Conservation (phyloP, 306 rosid genomes). For the Prinsepia uniflora region DNA sequence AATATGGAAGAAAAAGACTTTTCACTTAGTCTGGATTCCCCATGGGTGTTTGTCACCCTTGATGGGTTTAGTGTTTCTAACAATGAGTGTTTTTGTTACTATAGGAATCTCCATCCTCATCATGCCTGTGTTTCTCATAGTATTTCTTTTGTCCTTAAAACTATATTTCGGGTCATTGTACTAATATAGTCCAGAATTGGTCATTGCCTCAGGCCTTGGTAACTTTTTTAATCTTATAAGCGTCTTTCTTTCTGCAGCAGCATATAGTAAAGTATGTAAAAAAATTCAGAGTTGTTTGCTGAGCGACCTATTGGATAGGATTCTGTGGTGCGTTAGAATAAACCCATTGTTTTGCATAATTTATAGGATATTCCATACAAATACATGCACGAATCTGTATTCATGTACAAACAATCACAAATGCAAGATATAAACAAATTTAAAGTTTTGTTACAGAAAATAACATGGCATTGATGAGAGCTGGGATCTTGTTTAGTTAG, state of each 20-base stretch:
- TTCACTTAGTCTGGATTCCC: neutral
- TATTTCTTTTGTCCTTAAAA: neutral
- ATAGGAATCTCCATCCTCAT: neutral
- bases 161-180: too few relatives aligned
- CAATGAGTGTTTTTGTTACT: neutral
- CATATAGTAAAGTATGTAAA: neutral
- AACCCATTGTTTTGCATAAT: neutral
- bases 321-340: neutral
- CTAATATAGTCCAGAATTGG: neutral
- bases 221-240: neutral
- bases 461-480: neutral
- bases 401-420: neutral
- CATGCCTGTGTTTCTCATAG: neutral
- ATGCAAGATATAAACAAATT: neutral
- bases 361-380: neutral
- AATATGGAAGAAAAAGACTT: neutral
- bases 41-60: neutral
- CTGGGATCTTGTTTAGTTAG: neutral
- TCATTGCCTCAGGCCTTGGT: neutral
- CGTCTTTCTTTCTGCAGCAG: neutral
- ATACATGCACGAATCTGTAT: neutral
- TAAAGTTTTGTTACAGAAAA: neutral
- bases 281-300: neutral
- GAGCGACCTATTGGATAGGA: neutral
- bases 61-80: neutral